Conservation (phyloP, 2,329 filamentous ascomycete genomes). For the Beauveria varroae region DNA sequence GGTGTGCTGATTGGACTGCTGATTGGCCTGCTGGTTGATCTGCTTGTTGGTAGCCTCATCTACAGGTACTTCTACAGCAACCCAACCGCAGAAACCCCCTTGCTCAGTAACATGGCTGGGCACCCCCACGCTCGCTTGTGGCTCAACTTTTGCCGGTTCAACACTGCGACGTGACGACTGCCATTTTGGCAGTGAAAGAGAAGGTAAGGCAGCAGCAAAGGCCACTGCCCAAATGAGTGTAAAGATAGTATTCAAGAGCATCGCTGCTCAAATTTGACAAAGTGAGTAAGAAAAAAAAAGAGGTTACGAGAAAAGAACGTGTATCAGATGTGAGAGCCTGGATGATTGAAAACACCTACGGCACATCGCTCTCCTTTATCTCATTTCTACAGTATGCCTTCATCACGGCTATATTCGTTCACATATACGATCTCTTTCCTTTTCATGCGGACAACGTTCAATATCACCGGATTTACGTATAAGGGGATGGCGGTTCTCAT, state of each 20-base stretch:
- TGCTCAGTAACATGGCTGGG: not conserved
- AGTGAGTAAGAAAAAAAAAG: not conserved
- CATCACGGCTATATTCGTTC: not conserved
- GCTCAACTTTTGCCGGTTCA: not conserved
- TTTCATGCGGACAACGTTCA: not conserved
- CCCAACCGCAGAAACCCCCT: not conserved
- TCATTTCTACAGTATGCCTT: not conserved
- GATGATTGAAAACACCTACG: not conserved
- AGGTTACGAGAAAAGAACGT: not conserved
- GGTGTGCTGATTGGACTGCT: not conserved
- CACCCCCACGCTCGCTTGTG: not conserved
- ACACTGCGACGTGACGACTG: not conserved
- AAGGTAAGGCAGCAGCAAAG: slow-evolving; percentile 1
- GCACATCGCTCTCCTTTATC: slow-evolving; percentile 1
- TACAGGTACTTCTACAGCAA: not conserved
- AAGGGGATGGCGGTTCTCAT: not conserved
- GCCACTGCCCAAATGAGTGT: slow-evolving; percentile 3
- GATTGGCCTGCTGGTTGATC: not conserved
- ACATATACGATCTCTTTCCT: not conserved
- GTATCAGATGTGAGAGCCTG: not conserved
- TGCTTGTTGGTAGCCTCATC: not conserved
- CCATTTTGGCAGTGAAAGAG: slow-evolving; percentile 1
- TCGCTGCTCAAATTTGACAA: not conserved
- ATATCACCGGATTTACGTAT: slow-evolving; percentile 4
- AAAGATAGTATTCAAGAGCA: slow-evolving; percentile 7